phyloP scores from a whole-genome alignment of 2,329 filamentous ascomycete genomes.

The Curvularia sp. region DNA sequence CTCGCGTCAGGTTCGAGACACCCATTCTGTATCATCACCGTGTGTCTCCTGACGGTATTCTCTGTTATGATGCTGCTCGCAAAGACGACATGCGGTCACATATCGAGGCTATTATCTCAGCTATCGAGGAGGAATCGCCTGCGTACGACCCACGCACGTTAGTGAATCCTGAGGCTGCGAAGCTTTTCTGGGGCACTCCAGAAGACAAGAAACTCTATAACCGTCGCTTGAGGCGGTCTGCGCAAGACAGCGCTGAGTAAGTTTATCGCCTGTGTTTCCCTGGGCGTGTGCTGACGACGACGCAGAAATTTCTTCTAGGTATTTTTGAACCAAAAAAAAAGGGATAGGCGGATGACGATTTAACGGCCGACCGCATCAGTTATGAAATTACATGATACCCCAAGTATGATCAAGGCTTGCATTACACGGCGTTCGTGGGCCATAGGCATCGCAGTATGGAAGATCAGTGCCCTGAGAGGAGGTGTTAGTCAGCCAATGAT shows the following conservation, averaged over 20 bases:
- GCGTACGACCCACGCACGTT: conserved; percentile 89
- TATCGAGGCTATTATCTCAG: conserved; percentile 80
- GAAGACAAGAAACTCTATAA: conserved; percentile 87
- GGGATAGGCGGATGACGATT: conserved; percentile 12
- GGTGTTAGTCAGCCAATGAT: conserved; percentile 10
- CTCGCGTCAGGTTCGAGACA: conserved; percentile 80
- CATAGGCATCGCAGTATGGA: conserved; percentile 22
- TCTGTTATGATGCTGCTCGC: conserved; percentile 77
- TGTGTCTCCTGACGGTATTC: conserved; percentile 78
- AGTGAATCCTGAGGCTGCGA: conserved; percentile 85
- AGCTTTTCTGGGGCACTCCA: conserved; percentile 81
- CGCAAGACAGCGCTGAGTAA: conserved; percentile 64
- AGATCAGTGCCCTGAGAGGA: neutral
- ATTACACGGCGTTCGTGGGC: conserved; percentile 33
- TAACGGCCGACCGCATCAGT: conserved; percentile 33
- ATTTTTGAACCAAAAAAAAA: neutral
- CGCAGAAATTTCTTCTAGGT: conserved; percentile 37
- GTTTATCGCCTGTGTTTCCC: conserved; percentile 11
- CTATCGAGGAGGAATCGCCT: conserved; percentile 86
- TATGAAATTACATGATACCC: conserved; percentile 44
- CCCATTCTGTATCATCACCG: conserved; percentile 82
- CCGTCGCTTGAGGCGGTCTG: conserved; percentile 77
- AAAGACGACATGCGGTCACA: conserved; percentile 81
- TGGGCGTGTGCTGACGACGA: neutral
- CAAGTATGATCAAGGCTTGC: conserved; percentile 31